Percentiles rank a stretch among this genome's conserved stretches.
Conservation (phyloP, 306 rosid species). For the Inga leiocalycina region DNA sequence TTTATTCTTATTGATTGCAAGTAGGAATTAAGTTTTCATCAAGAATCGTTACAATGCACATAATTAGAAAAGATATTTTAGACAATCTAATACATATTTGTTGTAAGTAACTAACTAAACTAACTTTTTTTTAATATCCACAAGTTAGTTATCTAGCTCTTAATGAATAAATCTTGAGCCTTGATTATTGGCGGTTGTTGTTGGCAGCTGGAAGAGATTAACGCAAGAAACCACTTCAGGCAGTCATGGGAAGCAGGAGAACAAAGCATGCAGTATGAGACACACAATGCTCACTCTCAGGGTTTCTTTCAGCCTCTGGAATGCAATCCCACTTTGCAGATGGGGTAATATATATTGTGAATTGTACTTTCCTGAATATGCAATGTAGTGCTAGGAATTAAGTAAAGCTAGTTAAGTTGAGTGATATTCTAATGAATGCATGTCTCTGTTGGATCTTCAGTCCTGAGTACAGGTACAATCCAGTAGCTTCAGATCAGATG, state of each 20-base stretch:
- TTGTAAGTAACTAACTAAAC: no score
- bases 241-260: slow-evolving; percentile 81
- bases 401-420: background rate
- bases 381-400: background rate
- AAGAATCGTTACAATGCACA: no score
- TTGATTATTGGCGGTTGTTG: background rate
- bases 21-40: no score
- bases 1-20: no score
- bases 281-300: slow-evolving; percentile 69
- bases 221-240: slow-evolving; percentile 64
- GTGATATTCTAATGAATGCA: background rate
- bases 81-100: no score
- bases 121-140: no score
- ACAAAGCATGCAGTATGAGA: slow-evolving; percentile 62
- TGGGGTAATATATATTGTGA: background rate
- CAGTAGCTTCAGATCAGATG: slow-evolving; percentile 17
- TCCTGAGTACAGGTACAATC: background rate
- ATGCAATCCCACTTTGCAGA: slow-evolving; percentile 85
- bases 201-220: slow-evolving; percentile 77
- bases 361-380: background rate
- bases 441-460: background rate
- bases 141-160: no score
- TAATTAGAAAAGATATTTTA: no score
- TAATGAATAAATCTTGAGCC: background rate
- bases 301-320: slow-evolving; percentile 79